phyloP scores from a whole-genome alignment of 2,329 filamentous ascomycete genomes.

The Fusarium sp. region DNA sequence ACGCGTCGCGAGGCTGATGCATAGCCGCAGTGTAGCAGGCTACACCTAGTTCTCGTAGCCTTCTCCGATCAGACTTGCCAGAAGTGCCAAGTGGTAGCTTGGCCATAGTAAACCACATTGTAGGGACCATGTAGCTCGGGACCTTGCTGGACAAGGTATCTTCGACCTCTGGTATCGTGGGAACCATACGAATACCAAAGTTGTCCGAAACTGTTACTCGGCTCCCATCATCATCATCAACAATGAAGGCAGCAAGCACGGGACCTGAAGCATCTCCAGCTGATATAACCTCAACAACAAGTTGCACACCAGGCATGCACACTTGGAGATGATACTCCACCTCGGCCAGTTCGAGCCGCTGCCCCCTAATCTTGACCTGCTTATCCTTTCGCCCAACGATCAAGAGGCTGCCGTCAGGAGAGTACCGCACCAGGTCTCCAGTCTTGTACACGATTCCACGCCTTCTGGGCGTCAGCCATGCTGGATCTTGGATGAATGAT shows the following conservation, averaged over 20 bases:
- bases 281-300: slow-evolving; percentile 1
- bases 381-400: slow-evolving; percentile 18
- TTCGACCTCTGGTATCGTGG: not conserved
- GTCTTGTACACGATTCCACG: slow-evolving; percentile 6
- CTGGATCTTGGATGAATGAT: slow-evolving; percentile 9
- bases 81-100: not conserved
- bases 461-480: not conserved
- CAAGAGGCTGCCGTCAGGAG: not conserved
- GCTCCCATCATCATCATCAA: not conserved
- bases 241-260: not conserved
- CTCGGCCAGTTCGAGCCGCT: slow-evolving; percentile 5
- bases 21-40: not conserved
- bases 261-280: not conserved
- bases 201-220: not conserved
- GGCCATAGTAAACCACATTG: not conserved
- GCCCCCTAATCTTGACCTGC: slow-evolving; percentile 47
- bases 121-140: slow-evolving; percentile 7
- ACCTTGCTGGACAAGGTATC: not conserved
- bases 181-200: not conserved
- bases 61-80: slow-evolving; percentile 4
- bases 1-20: not conserved
- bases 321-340: slow-evolving; percentile 24
- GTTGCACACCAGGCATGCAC: slow-evolving; percentile 1
- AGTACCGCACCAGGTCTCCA: slow-evolving; percentile 4
- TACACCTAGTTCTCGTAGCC: slow-evolving; percentile 1